Percentiles rank a stretch among this genome's conserved stretches.
Evolutionary conservation across 2,329 filamentous ascomycete genomes (phyloP).

Genomic region (Cladorrhinum sp.): DNA sequence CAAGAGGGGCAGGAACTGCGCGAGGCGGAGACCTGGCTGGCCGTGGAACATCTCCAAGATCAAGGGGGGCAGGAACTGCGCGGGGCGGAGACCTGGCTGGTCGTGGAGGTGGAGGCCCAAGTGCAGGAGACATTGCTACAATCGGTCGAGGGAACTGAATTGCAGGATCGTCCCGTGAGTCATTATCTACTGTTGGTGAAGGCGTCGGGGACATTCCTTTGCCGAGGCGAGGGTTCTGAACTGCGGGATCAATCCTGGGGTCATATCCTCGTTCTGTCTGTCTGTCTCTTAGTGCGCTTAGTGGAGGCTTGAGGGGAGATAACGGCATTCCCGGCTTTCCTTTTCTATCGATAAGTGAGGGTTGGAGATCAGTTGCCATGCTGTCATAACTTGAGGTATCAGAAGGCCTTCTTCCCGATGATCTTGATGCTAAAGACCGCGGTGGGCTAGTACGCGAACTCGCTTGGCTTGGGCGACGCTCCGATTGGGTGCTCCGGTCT

Average conservation of each 20-base stretch:
- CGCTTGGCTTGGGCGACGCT: constrained; percentile 51
- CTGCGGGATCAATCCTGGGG: constrained; percentile 37
- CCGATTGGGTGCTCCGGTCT: constrained; percentile 41
- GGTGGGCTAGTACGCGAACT: constrained; percentile 61
- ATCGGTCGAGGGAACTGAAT: constrained; percentile 19
- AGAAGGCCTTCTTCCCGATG: constrained; percentile 39
- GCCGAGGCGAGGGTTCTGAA: constrained; percentile 27
- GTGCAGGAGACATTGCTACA: neutral
- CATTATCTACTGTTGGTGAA: constrained; percentile 17
- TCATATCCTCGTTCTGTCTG: constrained; percentile 31
- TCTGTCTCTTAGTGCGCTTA: constrained; percentile 18
- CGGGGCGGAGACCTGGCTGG: too few species aligned
- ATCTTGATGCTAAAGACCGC: constrained; percentile 35
- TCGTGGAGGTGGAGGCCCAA: neutral
- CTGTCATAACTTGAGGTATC: constrained; percentile 47
- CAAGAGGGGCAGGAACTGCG: too few species aligned
- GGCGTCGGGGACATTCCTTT: constrained; percentile 27
- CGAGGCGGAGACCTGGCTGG: constrained; percentile 28
- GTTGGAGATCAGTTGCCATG: constrained; percentile 56
- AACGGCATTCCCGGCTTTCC: constrained; percentile 23
- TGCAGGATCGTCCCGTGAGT: constrained; percentile 11
- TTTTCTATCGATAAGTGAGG: constrained; percentile 44
- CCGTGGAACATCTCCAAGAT: too few species aligned
- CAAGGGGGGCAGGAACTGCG: too few species aligned
- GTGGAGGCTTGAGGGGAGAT: constrained; percentile 24